Percentiles rank a stretch among this genome's conserved stretches.
Evolutionary conservation across 2,329 filamentous ascomycete species (phyloP).

Genomic region (Stagonosporopsis tanaceti): DNA sequence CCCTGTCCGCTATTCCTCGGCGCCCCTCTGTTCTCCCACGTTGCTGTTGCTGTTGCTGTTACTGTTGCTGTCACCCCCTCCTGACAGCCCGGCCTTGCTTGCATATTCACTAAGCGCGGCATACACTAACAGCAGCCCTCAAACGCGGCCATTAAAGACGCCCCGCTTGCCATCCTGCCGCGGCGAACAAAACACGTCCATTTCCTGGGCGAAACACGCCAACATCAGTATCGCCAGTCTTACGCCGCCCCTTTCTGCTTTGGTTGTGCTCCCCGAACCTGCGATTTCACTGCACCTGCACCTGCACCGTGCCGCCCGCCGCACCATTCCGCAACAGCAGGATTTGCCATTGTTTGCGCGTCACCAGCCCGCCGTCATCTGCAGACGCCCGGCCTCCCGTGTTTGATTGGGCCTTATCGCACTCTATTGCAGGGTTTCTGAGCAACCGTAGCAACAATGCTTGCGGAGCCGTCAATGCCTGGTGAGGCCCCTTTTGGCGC

Average conservation of each 20-base stretch:
- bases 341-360: constrained; percentile 28
- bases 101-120: constrained; percentile 26
- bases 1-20: constrained; percentile 5
- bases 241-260: constrained; percentile 32
- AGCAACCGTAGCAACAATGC: constrained; percentile 49
- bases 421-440: constrained; percentile 43
- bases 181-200: constrained; percentile 25
- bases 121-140: constrained; percentile 26
- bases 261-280: constrained; percentile 6
- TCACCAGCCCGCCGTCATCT: constrained; percentile 33
- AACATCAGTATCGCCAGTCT: constrained; percentile 45
- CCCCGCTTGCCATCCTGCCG: constrained; percentile 29
- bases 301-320: constrained; percentile 11
- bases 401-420: constrained; percentile 44
- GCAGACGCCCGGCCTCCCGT: constrained; percentile 32
- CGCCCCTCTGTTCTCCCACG: constrained; percentile 12
- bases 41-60: constrained; percentile 1
- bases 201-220: constrained; percentile 35
- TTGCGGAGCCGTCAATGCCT: constrained; percentile 53
- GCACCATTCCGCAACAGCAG: constrained; percentile 24
- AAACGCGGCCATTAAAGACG: constrained; percentile 27
- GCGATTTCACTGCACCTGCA: constrained; percentile 9
- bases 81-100: constrained; percentile 15
- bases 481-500: constrained; percentile 48
- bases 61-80: constrained; percentile 1